Percentiles rank a stretch among this genome's conserved stretches.
Conservation (phyloP, 345 rosid genomes). For the rapeseed (Brassica napus) region DNA sequence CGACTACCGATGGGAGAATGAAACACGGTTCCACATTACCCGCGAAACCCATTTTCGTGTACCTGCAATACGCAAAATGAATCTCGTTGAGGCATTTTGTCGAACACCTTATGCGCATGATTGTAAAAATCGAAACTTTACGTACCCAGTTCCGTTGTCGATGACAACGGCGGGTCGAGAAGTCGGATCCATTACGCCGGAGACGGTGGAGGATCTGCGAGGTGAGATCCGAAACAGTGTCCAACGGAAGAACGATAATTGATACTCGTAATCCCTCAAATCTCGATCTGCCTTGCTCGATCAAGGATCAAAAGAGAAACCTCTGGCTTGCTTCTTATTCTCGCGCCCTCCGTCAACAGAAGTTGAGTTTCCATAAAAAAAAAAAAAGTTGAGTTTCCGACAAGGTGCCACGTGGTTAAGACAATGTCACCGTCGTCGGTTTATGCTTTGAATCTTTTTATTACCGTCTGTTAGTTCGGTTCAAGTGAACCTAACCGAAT, state of each 20-base stretch:
- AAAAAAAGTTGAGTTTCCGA: conserved; percentile 16
- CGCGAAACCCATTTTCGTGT: conserved; percentile 93
- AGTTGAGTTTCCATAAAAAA: conserved; percentile 8
- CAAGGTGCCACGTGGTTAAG: conserved; percentile 12
- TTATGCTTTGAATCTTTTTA: neutral
- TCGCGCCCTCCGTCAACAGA: conserved; percentile 15
- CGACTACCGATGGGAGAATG: conserved; percentile 85
- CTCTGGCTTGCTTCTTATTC: conserved; percentile 3
- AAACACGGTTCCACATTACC: conserved; percentile 99
- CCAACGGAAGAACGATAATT: conserved; percentile 18
- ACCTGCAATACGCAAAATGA: conserved; percentile 50
- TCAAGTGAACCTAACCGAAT: neutral
- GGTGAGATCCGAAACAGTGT: conserved; percentile 52
- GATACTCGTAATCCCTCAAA: neutral
- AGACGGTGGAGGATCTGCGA: conserved; percentile 60
- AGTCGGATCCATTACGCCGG: conserved; percentile 73
- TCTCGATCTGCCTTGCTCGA: neutral
- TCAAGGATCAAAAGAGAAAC: conserved; percentile 7
- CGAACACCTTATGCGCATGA: neutral
- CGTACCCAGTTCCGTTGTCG: conserved; percentile 96
- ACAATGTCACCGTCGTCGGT: conserved; percentile 33
- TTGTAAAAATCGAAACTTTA: neutral
- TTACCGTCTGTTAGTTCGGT: neutral
- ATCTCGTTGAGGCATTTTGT: neutral
- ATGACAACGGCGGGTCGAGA: conserved; percentile 95